Conservation (phyloP, 495 filamentous ascomycete species). For the Annulohypoxylon maeteangense region DNA sequence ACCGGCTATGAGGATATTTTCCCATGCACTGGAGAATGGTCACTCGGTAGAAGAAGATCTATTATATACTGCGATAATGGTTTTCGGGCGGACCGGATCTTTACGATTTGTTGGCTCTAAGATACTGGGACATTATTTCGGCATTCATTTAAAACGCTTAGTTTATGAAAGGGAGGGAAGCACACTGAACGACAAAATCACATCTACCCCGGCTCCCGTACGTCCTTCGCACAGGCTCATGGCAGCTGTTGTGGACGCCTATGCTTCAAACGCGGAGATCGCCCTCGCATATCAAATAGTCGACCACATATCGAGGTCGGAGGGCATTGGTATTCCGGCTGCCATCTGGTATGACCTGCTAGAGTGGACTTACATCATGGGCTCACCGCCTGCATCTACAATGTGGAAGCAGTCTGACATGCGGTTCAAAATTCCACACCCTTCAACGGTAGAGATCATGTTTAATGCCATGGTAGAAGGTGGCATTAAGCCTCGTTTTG, state of each 20-base stretch:
- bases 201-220: constrained; percentile 7
- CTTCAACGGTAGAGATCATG: constrained; percentile 42
- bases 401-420: constrained; percentile 45
- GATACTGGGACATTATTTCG: constrained; percentile 43
- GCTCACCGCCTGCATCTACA: constrained; percentile 32
- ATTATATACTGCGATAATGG: constrained; percentile 47
- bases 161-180: not conserved
- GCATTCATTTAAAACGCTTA: constrained; percentile 6
- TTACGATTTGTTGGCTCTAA: constrained; percentile 26
- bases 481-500: constrained; percentile 46
- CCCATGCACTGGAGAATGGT: constrained; percentile 15
- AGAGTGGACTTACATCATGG: constrained; percentile 51
- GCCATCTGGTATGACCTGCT: constrained; percentile 50
- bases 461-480: constrained; percentile 52
- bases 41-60: constrained; percentile 50
- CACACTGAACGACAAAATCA: not conserved
- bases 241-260: constrained; percentile 49
- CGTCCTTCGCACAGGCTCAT: constrained; percentile 47
- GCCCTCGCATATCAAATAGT: constrained; percentile 44
- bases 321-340: constrained; percentile 45
- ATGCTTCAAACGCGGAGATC: constrained; percentile 51
- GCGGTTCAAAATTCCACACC: constrained; percentile 29
- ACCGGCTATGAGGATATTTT: constrained; percentile 24
- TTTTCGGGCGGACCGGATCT: constrained; percentile 43
- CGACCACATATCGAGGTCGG: constrained; percentile 42